Base-by-base conservation (phyloP, 768 basidiomycete genomes). In the Lactarius trivialis region DNA sequence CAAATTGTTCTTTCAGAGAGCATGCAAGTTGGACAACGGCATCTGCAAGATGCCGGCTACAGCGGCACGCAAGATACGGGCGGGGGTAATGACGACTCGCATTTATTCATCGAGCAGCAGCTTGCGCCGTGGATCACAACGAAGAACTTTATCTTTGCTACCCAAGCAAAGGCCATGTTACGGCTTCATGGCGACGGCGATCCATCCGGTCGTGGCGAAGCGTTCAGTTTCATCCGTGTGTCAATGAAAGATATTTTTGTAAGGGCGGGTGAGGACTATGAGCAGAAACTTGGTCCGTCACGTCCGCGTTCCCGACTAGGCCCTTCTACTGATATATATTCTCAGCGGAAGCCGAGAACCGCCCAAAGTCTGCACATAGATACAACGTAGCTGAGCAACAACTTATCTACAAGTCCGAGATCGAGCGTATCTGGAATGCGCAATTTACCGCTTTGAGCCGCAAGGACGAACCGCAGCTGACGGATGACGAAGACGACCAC, bases 181-280 rank as follows among this genome's bases (percentile, higher is more conserved):
- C 85, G 94, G 67, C 78, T 98, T 28, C 95, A 98, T 70, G 96
- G 97, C 7, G 96, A 97, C 68, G 96, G 96, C 3, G 96, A 99
- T 74, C 96, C 96, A 43, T 85, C 84, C 0, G 95, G 94, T 7
- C 83, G 97, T 37, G 96, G 96, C 37, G 96, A 99, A 75, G 97
- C 93, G 1, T 98, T 98, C 73, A 95, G 91, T 71, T 97, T 98
- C 73, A 85, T 98, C 69, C 85, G 92, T 50, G 93, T 96, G 60
- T 96, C 94, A 43, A 98, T 98, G 94, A 98, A 98, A 77, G 92
- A 96, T 69, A 95, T 97, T 61, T 98, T 98, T 73, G 87, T 98
- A 33, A 92, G 96, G 68, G 92, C 92, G 0, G 95, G 95, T 17
- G 96, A 98, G 75, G 92, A 94, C 71, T 91, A 91, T 65, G 90